Conservation (phyloP, 257 asterid genomes). For the Petunia axillaris region DNA sequence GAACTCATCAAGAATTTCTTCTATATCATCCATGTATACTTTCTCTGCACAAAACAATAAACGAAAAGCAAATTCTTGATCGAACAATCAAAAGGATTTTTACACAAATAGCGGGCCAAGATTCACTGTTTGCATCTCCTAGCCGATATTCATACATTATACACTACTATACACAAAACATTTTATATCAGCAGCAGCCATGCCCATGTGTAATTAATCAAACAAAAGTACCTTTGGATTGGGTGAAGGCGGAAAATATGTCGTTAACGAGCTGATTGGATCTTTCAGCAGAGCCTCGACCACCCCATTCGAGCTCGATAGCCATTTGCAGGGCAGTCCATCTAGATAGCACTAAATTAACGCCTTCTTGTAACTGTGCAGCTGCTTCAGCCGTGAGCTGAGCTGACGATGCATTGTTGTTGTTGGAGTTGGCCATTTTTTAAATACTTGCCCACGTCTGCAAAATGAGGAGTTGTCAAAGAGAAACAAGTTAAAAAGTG, state of each 20-base stretch:
- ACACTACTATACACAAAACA: no score
- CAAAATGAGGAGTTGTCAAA: not conserved
- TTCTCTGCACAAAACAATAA: constrained; percentile 35
- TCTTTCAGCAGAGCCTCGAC: constrained; percentile 56
- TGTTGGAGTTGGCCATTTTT: not conserved
- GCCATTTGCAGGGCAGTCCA: constrained; percentile 84
- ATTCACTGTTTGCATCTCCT: no score
- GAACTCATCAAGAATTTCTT: constrained; percentile 66
- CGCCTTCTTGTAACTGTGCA: constrained; percentile 57
- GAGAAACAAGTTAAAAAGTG: not conserved
- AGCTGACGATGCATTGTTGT: not conserved
- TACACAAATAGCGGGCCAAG: no score
- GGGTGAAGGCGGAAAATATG: constrained; percentile 50
- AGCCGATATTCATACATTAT: no score
- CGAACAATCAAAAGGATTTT: not conserved
- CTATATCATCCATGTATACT: constrained; percentile 70
- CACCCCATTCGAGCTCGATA: constrained; percentile 74
- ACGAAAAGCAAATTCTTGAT: not conserved
- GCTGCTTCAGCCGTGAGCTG: constrained; percentile 63
- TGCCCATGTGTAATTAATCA: not conserved
- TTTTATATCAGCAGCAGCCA: no score
- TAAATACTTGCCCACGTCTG: not conserved
- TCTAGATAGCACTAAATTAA: constrained; percentile 50
- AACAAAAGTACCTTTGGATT: constrained; percentile 51
- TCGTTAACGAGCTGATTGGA: constrained; percentile 46